Evolutionary conservation across 176 grass and related monocot species (phyloP), one percentile per base, ranked within the genome.

Genomic region (Oryza coarctata): DNA sequence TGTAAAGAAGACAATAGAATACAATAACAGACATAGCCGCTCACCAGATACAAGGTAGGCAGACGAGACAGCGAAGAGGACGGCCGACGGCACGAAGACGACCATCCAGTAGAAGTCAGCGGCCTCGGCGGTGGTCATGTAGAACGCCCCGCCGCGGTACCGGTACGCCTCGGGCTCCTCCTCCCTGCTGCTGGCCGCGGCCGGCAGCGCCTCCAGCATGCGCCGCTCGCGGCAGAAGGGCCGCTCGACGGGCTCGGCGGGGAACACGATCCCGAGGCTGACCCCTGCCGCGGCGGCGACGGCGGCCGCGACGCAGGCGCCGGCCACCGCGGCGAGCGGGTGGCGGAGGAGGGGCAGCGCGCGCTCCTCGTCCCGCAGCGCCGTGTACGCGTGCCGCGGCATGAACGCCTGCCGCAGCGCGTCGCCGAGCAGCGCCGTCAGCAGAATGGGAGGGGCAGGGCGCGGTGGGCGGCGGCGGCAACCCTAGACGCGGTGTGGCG

Each of bases 81-180:
- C 65, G 14, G 87, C 80, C 0, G 90, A 91, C 0, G 96, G 96
- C 49, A 99, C 71, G 65, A 99, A 99, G 22, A 93, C 96, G 70
- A 99, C 96, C 71, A 99, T 84, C 96, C 96, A 95, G 76, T 93
- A 99, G 85, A 95, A 99, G 55, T 95, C 90, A 14, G 91, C 93
- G 49, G 93, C 93, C 60, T 99, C 93, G 34, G 94, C 90, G n/a
- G 94, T 94, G 29, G 96, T 95, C 82, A 99, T 86, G 86, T 99
- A 93, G 39, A 98, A 93, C 7, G 85, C 91, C 18, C 94, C 93
- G 23, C 94, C 96, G 7, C 90, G 87, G 73, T 83, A 89, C 6
- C 91, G 78, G 41, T 95, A 93, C 57, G 94, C 63, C 76, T 99
- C 96, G 30, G 89, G 86, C 76, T 99, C 92, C 89, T 90, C 88